A percentile compares a stretch with the other conserved stretches of the same genome.
phyloP scores from a whole-genome alignment of 2,329 filamentous ascomycete genomes.

The Aspergillus pseudoglaucus region DNA sequence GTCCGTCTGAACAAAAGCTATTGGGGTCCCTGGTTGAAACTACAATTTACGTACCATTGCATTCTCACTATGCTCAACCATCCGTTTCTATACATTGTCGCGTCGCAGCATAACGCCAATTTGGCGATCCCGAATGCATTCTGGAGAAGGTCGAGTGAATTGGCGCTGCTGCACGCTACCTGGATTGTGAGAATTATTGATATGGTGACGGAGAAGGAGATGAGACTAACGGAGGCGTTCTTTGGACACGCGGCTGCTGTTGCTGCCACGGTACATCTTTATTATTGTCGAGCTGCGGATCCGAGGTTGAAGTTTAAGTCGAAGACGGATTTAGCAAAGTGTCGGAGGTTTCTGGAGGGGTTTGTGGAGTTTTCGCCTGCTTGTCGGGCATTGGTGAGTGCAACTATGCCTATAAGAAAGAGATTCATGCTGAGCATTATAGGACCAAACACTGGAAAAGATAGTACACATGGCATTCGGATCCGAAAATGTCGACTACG shows the following conservation, averaged over 20 bases:
- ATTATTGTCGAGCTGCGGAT: constrained; percentile 48
- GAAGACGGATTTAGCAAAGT: constrained; percentile 48
- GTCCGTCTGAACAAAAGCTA: constrained; percentile 42
- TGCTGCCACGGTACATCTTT: constrained; percentile 49
- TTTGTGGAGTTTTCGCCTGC: constrained; percentile 45
- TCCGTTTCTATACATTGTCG: constrained; percentile 49
- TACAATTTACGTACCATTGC: constrained; percentile 49
- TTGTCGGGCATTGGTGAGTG: constrained; percentile 41
- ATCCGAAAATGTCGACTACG: constrained; percentile 44
- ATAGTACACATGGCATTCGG: constrained; percentile 47
- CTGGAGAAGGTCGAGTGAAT: constrained; percentile 47
- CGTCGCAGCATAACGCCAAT: constrained; percentile 47
- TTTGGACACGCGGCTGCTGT: constrained; percentile 48
- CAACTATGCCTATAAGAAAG: too few species aligned
- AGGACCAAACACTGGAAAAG: constrained; percentile 45
- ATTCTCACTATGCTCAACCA: constrained; percentile 49
- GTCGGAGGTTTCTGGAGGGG: constrained; percentile 43
- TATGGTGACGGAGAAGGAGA: constrained; percentile 47
- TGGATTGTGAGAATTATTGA: constrained; percentile 52
- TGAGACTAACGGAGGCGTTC: constrained; percentile 47
- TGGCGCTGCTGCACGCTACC: constrained; percentile 47
- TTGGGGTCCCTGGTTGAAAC: constrained; percentile 48
- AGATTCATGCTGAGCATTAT: neutral
- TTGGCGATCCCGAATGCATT: constrained; percentile 50
- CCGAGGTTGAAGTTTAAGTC: constrained; percentile 46